phyloP scores from a whole-genome alignment of 2,329 filamentous ascomycete species.

The Albophoma yamanashiensis region DNA sequence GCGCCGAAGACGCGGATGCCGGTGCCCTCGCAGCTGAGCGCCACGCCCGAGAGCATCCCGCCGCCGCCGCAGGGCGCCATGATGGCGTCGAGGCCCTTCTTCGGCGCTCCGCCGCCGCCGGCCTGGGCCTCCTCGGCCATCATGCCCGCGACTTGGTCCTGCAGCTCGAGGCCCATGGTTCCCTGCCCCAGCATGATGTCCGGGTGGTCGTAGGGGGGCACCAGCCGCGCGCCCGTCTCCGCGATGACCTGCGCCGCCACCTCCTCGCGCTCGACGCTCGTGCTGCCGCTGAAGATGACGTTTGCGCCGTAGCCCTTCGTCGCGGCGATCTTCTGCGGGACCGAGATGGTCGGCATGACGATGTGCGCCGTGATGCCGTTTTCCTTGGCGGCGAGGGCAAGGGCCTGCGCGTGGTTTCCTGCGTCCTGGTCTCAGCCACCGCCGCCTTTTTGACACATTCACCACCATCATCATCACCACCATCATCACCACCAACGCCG shows the following conservation, averaged over 20 bases:
- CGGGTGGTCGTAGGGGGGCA: constrained; percentile 88
- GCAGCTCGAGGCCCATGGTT: constrained; percentile 76
- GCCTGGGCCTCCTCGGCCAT: constrained; percentile 21
- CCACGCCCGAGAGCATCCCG: constrained; percentile 75
- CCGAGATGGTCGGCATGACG: constrained; percentile 82
- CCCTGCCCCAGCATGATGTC: constrained; percentile 90
- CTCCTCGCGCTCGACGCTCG: constrained; percentile 69
- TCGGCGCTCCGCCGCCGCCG: constrained; percentile 2
- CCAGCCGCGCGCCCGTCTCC: constrained; percentile 63
- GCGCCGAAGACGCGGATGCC: constrained; percentile 73
- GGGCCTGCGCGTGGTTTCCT: constrained; percentile 94
- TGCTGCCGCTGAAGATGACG: constrained; percentile 75
- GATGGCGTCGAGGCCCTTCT: constrained; percentile 49
- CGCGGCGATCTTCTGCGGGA: constrained; percentile 77
- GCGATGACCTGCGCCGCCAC: constrained; percentile 58
- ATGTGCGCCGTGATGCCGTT: constrained; percentile 72
- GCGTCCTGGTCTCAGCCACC: constrained; percentile 1
- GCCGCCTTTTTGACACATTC: not conserved
- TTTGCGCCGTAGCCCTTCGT: constrained; percentile 68
- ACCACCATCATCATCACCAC: not conserved
- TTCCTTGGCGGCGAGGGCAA: constrained; percentile 71
- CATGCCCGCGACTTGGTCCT: constrained; percentile 55
- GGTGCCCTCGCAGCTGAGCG: constrained; percentile 63
- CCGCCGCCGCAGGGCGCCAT: constrained; percentile 82
- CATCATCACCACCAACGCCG: not conserved